phyloP scores from a whole-genome alignment of 306 rosid species.

The Quillaja saponaria region DNA sequence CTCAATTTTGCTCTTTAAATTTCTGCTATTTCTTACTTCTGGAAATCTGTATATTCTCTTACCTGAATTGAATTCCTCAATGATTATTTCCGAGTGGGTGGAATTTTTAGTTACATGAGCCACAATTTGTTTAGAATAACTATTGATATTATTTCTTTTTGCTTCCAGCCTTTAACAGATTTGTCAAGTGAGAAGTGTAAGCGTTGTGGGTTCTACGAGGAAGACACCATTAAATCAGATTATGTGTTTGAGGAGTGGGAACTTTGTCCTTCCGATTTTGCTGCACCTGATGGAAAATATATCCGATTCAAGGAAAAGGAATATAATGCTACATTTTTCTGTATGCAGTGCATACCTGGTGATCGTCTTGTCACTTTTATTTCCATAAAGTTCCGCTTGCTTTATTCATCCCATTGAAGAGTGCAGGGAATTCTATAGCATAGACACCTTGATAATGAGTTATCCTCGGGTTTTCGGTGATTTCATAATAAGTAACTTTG shows the following conservation, averaged over 20 bases:
- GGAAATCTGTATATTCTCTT: constrained; percentile 15
- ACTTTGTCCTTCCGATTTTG: constrained; percentile 85
- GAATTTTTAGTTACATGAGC: constrained; percentile 18
- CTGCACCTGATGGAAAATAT: constrained; percentile 53
- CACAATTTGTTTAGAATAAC: constrained; percentile 9
- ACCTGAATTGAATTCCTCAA: constrained; percentile 11
- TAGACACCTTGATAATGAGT: not conserved
- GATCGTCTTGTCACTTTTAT: constrained; percentile 39
- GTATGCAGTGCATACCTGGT: constrained; percentile 65
- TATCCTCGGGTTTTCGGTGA: not conserved
- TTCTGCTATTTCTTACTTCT: not conserved
- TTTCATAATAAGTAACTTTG: not conserved
- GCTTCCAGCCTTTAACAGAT: constrained; percentile 80
- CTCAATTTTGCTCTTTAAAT: not conserved
- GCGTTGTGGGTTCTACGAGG: constrained; percentile 89
- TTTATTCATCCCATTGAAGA: constrained; percentile 15
- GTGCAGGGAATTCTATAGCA: no score
- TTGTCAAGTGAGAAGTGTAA: constrained; percentile 67
- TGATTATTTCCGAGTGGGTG: constrained; percentile 19
- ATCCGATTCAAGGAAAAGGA: constrained; percentile 54
- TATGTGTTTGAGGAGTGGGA: constrained; percentile 90
- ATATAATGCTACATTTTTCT: constrained; percentile 66
- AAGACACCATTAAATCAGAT: constrained; percentile 57
- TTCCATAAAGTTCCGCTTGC: not conserved
- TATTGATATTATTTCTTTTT: constrained; percentile 34